Conservation (phyloP, 2,329 filamentous ascomycete species). For the Emericellopsis cladophorae region DNA sequence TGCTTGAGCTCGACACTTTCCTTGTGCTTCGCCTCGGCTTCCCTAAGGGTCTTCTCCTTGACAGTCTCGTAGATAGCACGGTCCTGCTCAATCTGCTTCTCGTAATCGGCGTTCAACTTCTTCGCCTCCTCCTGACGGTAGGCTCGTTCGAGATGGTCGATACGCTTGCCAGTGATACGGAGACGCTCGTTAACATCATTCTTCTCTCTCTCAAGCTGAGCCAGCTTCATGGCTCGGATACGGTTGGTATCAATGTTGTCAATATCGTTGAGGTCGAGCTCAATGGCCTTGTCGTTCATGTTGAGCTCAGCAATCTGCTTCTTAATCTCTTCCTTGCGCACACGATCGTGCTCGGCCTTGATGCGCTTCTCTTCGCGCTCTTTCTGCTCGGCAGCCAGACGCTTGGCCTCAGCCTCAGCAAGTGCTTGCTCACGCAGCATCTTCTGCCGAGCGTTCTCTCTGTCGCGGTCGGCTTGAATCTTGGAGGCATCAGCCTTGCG, state of each 20-base stretch:
- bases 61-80: slow-evolving; percentile 66
- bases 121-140: slow-evolving; percentile 93
- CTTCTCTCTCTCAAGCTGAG: slow-evolving; percentile 95
- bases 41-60: slow-evolving; percentile 65
- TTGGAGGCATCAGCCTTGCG: slow-evolving; percentile 94
- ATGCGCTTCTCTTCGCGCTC: slow-evolving; percentile 80
- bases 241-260: slow-evolving; percentile 80
- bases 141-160: slow-evolving; percentile 93
- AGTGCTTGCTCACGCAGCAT: slow-evolving; percentile 76
- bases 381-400: slow-evolving; percentile 82
- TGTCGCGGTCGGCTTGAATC: slow-evolving; percentile 75
- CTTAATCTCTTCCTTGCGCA: slow-evolving; percentile 87
- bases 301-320: slow-evolving; percentile 87
- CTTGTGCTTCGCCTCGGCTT: slow-evolving; percentile 79
- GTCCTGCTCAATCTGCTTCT: slow-evolving; percentile 68
- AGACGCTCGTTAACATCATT: slow-evolving; percentile 87
- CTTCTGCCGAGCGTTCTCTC: slow-evolving; percentile 84
- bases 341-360: slow-evolving; percentile 77
- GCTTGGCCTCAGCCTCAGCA: slow-evolving; percentile 78
- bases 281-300: slow-evolving; percentile 63
- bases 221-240: slow-evolving; percentile 87
- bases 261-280: slow-evolving; percentile 69
- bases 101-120: slow-evolving; percentile 79
- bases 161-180: slow-evolving; percentile 83
- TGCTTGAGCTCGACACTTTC: slow-evolving; percentile 90